Evolutionary conservation across 257 asterid genomes (phyloP).

Genomic region (Nicotiana obtusifolia): DNA sequence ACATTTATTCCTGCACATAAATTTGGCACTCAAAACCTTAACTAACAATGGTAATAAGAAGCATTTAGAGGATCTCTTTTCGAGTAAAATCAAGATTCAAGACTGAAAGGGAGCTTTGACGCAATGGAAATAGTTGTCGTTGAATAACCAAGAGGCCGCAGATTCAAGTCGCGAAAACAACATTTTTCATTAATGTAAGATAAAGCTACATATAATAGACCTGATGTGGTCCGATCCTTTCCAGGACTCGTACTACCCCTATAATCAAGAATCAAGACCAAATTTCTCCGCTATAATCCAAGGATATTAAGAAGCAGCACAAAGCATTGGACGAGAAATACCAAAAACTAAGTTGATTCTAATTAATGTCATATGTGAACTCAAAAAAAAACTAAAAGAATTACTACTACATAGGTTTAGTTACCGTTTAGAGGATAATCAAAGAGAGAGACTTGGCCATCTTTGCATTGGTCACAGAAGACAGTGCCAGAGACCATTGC

Average conservation of each 20-base stretch:
- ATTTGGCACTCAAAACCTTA: background rate
- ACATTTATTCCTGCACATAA: slow-evolving; percentile 60
- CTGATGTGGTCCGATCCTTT: background rate
- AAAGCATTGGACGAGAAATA: background rate
- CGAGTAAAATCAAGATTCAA: background rate
- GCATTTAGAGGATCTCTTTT: background rate
- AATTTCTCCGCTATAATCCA: too few relatives aligned
- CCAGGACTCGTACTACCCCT: background rate
- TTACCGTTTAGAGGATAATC: slow-evolving; percentile 78
- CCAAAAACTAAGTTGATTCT: background rate
- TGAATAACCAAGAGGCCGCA: background rate
- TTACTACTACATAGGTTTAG: background rate
- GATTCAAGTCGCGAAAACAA: background rate
- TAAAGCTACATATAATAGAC: background rate
- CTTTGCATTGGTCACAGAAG: slow-evolving; percentile 95
- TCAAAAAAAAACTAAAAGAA: background rate
- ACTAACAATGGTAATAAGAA: background rate
- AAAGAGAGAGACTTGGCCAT: slow-evolving; percentile 67
- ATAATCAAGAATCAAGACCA: too few relatives aligned
- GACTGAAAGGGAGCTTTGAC: background rate
- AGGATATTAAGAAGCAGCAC: background rate
- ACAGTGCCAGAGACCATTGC: slow-evolving; percentile 73
- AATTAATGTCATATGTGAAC: background rate
- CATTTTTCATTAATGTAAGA: background rate
- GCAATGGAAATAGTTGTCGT: background rate